phyloP scores from a whole-genome alignment of 306 rosid genomes.

The Hippophae gyantsensis region DNA sequence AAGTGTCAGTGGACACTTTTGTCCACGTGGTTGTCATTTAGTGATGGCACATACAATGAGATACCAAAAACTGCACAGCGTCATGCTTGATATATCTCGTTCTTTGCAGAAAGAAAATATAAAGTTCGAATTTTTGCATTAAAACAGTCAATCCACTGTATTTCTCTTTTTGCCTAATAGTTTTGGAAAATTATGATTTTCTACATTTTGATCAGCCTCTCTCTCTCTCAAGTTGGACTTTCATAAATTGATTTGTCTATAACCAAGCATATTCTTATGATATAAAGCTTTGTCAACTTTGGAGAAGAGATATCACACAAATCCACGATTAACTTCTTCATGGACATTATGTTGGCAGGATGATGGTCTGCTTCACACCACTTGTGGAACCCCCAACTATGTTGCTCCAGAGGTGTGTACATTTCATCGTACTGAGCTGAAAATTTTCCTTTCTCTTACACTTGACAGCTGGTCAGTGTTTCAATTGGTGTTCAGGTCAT shows the following conservation, averaged over 20 bases:
- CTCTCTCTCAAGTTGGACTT: not conserved
- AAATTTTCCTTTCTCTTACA: conserved; percentile 4
- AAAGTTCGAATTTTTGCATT: too few relatives aligned
- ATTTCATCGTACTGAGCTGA: conserved; percentile 13
- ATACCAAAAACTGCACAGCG: too few relatives aligned
- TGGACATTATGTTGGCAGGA: conserved; percentile 43
- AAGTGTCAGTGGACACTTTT: too few relatives aligned
- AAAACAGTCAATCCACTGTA: too few relatives aligned
- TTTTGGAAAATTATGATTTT: too few relatives aligned
- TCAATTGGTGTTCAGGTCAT: conserved; percentile 56
- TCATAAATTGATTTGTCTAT: not conserved
- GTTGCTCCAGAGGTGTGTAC: conserved; percentile 93
- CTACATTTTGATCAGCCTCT: too few relatives aligned
- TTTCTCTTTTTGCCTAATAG: too few relatives aligned
- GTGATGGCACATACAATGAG: too few relatives aligned
- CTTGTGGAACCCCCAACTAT: conserved; percentile 97
- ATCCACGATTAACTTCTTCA: conserved; percentile 14
- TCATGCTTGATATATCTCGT: too few relatives aligned
- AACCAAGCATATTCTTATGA: not conserved
- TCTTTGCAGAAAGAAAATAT: too few relatives aligned
- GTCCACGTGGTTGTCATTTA: too few relatives aligned
- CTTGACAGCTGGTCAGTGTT: conserved; percentile 3
- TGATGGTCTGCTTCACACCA: conserved; percentile 94
- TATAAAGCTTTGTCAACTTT: not conserved
- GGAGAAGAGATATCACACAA: conserved; percentile 4